Conservation (phyloP, 2,329 filamentous ascomycete species). For the Aaosphaeria pasadenensis region DNA sequence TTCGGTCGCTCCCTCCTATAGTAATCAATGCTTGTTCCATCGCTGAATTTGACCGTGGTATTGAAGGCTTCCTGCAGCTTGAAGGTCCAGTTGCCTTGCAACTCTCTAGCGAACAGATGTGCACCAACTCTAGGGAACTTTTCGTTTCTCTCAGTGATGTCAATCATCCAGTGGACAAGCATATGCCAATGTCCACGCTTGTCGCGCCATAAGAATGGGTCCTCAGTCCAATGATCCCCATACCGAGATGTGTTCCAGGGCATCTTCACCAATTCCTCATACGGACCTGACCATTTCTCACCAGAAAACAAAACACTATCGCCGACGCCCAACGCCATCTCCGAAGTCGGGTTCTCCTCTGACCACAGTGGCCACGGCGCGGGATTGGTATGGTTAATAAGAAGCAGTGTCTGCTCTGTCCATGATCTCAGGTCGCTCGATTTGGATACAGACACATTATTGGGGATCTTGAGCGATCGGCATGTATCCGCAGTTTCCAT, state of each 20-base stretch:
- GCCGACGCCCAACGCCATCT: conserved; percentile 35
- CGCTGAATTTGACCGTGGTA: conserved; percentile 33
- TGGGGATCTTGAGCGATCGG: conserved; percentile 6
- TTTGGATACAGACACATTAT: conserved; percentile 16
- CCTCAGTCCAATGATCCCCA: conserved; percentile 21
- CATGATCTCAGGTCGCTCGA: conserved; percentile 5
- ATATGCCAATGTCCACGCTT: conserved; percentile 36
- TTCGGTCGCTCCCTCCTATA: conserved; percentile 49
- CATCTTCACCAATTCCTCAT: conserved; percentile 15
- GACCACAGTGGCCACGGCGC: conserved; percentile 40
- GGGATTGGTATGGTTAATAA: conserved; percentile 41
- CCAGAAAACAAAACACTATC: conserved; percentile 37
- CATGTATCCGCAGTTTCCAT: conserved; percentile 20
- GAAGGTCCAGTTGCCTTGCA: conserved; percentile 31
- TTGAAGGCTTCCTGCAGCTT: conserved; percentile 28
- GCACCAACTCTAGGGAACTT: conserved; percentile 32
- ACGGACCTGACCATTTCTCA: conserved; percentile 22
- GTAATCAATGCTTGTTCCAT: conserved; percentile 40
- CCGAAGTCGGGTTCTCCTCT: conserved; percentile 15
- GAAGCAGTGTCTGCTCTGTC: not conserved
- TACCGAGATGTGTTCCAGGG: conserved; percentile 20
- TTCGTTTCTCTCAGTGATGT: conserved; percentile 20
- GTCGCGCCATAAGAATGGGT: conserved; percentile 37
- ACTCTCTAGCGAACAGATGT: conserved; percentile 28
- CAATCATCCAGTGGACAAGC: conserved; percentile 34